Conservation (phyloP, 129 eudicot genomes). For the Dittrichia graveolens region DNA sequence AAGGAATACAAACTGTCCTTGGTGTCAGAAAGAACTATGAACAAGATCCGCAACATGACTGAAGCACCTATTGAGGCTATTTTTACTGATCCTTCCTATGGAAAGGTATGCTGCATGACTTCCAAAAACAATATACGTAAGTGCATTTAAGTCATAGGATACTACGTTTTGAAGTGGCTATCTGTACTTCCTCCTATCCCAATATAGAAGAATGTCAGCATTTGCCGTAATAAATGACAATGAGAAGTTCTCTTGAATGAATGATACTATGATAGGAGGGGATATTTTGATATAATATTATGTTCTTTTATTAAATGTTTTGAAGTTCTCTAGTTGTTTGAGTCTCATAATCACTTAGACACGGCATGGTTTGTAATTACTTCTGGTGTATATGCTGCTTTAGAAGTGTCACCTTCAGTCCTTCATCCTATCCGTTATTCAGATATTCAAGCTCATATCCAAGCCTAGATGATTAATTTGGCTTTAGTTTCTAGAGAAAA, state of each 20-base stretch:
- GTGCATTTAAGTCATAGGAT: too few species aligned
- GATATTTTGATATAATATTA: not conserved
- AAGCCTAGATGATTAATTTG: not conserved
- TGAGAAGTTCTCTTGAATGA: too few species aligned
- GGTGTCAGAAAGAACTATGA: conserved; percentile 71
- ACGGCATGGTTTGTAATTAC: not conserved
- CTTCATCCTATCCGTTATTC: not conserved
- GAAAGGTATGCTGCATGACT: conserved; percentile 57
- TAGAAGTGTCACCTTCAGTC: not conserved
- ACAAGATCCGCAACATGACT: conserved; percentile 67
- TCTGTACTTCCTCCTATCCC: too few species aligned
- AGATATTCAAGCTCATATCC: not conserved
- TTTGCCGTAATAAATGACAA: too few species aligned
- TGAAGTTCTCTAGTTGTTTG: not conserved
- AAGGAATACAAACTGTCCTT: conserved; percentile 71
- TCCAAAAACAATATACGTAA: not conserved
- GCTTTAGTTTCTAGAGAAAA: conserved; percentile 5
- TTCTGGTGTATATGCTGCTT: not conserved
- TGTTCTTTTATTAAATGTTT: not conserved
- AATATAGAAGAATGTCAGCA: too few species aligned
- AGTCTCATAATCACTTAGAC: conserved; percentile 14
- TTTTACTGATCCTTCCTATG: conserved; percentile 89
- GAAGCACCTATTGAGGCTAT: conserved; percentile 80
- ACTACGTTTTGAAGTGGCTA: too few species aligned
- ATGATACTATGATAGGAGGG: not conserved